Base-by-base conservation (phyloP, 257 asterid species). In the Eustoma russellianum region DNA sequence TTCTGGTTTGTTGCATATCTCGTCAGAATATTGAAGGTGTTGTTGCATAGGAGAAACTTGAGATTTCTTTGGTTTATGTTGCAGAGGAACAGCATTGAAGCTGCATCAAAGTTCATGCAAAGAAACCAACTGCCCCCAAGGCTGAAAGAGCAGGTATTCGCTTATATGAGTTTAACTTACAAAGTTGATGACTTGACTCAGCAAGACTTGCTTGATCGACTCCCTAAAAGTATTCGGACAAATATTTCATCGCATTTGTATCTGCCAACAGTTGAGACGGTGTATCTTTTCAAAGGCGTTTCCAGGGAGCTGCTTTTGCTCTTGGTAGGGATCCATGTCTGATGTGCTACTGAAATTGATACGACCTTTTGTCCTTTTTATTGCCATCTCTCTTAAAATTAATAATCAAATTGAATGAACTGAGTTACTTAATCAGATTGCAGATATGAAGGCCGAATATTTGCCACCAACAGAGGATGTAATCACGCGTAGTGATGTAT, bases 401-500 rank as follows among this genome's bases (percentile, higher is more conserved):
- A 1, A 38, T 0, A 38, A 38, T 38, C 43, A 11, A 38, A 1
- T 38, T 40, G 15, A 16, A 17, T n/a, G 17, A 24, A 17, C 10
- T 40, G 33, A 2, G 3, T 40, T 38, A 19, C 52, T 44, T 60
- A 46, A 64, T 41, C 88, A 88, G 97, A 88, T 90, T 33, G 75
- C 94, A 10, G 94, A 84, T 44, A 79, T 84, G 84, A 87, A 75
- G 59, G 96, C 98, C 0, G 98, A 91, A 48, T 91, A 84, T 16
- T 66, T 84, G 16, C 95, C 98, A 0, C 98, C 98, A 10, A 76
- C 93, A 66, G 96, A 91, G 80, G 98, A 91, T 58, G 94, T 91
- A 6, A 76, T 87, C 50, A 64, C 80, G 72, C 94, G 80, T 63
- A 82, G 87, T 13, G 96, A 87, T 70, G 72, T 89, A 5, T 75